Evolutionary conservation across 2,329 filamentous ascomycete species (phyloP).

Genomic region (Mariannaea sp.): DNA sequence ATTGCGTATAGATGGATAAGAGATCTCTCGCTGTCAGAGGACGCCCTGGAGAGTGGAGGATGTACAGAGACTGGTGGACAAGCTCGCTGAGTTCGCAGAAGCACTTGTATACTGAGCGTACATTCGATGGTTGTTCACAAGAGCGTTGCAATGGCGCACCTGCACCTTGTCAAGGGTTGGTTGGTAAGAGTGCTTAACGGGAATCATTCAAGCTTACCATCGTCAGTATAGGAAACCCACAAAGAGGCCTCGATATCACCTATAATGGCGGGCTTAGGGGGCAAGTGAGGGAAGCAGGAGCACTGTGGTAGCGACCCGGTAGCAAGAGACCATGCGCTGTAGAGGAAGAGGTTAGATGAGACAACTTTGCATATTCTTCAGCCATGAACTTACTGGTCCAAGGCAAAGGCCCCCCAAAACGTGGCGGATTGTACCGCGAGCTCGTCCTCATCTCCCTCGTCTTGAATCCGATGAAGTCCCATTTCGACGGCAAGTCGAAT

Average conservation of each 20-base stretch:
- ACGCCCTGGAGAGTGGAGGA: conserved; percentile 72
- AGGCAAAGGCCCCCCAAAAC: conserved; percentile 65
- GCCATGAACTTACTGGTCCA: conserved; percentile 62
- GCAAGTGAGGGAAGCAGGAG: conserved; percentile 60
- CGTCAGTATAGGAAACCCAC: conserved; percentile 64
- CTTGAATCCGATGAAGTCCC: conserved; percentile 63
- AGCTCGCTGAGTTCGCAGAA: conserved; percentile 76
- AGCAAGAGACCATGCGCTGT: conserved; percentile 67
- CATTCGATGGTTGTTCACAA: conserved; percentile 67
- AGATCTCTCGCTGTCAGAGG: conserved; percentile 68
- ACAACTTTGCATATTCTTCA: neutral
- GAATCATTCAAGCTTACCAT: conserved; percentile 49
- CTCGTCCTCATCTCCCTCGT: conserved; percentile 58
- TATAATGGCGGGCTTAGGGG: conserved; percentile 64
- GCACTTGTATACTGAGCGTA: conserved; percentile 69
- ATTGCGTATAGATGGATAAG: conserved; percentile 68
- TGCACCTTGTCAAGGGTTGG: conserved; percentile 33
- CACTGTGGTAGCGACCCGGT: conserved; percentile 65
- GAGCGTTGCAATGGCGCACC: conserved; percentile 59
- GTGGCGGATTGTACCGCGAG: conserved; percentile 63
- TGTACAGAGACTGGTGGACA: conserved; percentile 71
- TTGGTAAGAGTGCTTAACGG: neutral
- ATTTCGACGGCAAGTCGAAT: conserved; percentile 74
- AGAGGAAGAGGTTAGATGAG: conserved; percentile 27
- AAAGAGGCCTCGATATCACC: conserved; percentile 63